A percentile compares a stretch with the other conserved stretches of the same genome.
These are phyloP conservation scores for Arthrobotrys sphaeroides DNA, from an alignment of 2,329 filamentous ascomycete genomes.

Conservation along the genomic window DNA sequence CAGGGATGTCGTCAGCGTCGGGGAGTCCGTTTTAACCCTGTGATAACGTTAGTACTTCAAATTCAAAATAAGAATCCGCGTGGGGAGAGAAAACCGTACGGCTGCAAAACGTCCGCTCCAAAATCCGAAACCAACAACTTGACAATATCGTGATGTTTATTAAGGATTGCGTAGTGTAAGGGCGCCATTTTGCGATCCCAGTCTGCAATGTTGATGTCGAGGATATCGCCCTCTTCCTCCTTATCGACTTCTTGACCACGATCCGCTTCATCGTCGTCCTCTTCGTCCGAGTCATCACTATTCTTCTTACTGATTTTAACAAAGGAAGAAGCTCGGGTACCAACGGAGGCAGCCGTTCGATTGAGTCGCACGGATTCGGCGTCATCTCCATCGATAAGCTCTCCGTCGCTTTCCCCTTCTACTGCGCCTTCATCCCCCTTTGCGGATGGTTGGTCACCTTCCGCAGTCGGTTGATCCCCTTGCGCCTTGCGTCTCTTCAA, in stretches of 20 bases:
- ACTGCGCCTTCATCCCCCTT: slow-evolving; percentile 26
- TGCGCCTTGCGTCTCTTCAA: background rate
- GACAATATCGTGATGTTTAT: slow-evolving; percentile 75
- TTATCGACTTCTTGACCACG: slow-evolving; percentile 65
- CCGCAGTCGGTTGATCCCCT: slow-evolving; percentile 20
- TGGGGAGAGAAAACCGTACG: slow-evolving; percentile 73
- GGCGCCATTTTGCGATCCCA: slow-evolving; percentile 75
- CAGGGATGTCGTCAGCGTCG: background rate
- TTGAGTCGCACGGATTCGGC: slow-evolving; percentile 60
- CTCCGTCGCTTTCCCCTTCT: slow-evolving; percentile 61
- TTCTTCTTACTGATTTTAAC: slow-evolving; percentile 59
- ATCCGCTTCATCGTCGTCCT: too few relatives aligned
- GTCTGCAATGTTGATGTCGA: slow-evolving; percentile 77
- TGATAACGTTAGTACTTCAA: background rate
- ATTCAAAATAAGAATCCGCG: too few relatives aligned
- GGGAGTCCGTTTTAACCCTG: background rate
- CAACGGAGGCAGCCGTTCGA: slow-evolving; percentile 59
- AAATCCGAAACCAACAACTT: slow-evolving; percentile 73
- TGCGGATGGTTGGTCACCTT: slow-evolving; percentile 56
- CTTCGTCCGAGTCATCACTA: slow-evolving; percentile 58
- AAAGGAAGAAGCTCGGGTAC: slow-evolving; percentile 15
- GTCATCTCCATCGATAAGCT: slow-evolving; percentile 58
- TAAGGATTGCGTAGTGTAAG: slow-evolving; percentile 79
- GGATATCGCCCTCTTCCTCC: slow-evolving; percentile 77
- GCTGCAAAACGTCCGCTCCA: slow-evolving; percentile 78